Percentiles rank a stretch among this genome's conserved stretches.
Evolutionary conservation across 768 basidiomycete species (phyloP).

Genomic region (Pholiota molesta): DNA sequence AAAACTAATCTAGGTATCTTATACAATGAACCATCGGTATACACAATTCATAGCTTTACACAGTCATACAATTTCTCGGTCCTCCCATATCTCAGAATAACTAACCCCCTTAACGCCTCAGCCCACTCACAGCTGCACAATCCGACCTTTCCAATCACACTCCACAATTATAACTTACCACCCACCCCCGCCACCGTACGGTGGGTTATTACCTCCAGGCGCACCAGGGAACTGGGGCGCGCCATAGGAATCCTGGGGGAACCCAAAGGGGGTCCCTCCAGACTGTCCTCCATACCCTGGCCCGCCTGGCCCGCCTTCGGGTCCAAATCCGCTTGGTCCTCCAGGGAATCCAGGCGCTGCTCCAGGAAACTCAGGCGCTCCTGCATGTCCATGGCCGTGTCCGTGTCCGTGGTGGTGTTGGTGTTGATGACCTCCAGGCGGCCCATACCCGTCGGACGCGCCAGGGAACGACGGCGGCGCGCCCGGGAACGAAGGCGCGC

Average conservation of each 20-base stretch:
- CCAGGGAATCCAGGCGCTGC: constrained; percentile 12
- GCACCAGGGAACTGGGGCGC: constrained; percentile 33
- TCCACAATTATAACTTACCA: constrained; percentile 15
- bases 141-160: not conserved
- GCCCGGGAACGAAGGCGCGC: constrained; percentile 27
- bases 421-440: constrained; percentile 20
- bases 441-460: constrained; percentile 14
- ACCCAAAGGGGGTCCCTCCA: constrained; percentile 33
- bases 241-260: constrained; percentile 37
- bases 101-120: not conserved
- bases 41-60: not conserved
- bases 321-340: constrained; percentile 16
- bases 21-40: not conserved
- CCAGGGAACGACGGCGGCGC: constrained; percentile 25
- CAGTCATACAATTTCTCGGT: not conserved
- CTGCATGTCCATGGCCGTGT: constrained; percentile 12
- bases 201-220: constrained; percentile 15
- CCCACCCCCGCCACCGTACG: constrained; percentile 10
- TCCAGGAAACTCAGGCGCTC: constrained; percentile 13
- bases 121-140: not conserved
- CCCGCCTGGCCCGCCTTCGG: constrained; percentile 30
- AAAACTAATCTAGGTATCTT: not conserved
- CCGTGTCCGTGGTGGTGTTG: constrained; percentile 14
- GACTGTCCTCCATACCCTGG: constrained; percentile 28
- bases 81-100: not conserved